Evolutionary conservation across 148 eudicot genomes (phyloP).

Genomic region (Gaultheria prostrata): DNA sequence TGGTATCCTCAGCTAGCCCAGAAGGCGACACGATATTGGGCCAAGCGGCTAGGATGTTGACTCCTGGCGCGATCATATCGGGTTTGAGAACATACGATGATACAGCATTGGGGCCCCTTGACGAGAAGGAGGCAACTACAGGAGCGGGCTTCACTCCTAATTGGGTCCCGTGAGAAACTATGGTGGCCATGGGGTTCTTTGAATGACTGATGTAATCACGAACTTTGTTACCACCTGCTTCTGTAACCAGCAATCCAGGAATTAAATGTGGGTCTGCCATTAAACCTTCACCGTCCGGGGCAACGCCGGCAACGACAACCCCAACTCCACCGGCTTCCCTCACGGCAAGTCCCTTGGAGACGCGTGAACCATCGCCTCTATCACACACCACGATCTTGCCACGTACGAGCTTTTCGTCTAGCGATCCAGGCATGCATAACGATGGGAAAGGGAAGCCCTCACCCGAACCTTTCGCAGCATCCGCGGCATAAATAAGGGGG

Average conservation of each 20-base stretch:
- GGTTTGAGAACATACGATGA: constrained; percentile 36
- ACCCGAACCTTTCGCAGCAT: constrained; percentile 1
- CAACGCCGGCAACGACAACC: constrained; percentile 33
- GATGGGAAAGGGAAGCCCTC: background rate
- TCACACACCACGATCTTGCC: constrained; percentile 59
- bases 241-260: constrained; percentile 34
- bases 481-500: constrained; percentile 35
- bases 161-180: constrained; percentile 35
- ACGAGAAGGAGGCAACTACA: constrained; percentile 41
- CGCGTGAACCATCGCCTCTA: constrained; percentile 32
- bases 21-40: constrained; percentile 33
- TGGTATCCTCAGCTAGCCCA: constrained; percentile 8
- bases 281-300: constrained; percentile 34
- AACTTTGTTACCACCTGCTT: constrained; percentile 25
- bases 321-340: constrained; percentile 42
- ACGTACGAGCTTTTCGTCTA: constrained; percentile 25
- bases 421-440: constrained; percentile 27
- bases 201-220: constrained; percentile 23
- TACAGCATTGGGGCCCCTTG: constrained; percentile 40
- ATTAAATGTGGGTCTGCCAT: constrained; percentile 34
- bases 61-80: constrained; percentile 50
- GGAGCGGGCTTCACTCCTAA: constrained; percentile 44
- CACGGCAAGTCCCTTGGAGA: constrained; percentile 35
- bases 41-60: constrained; percentile 53
- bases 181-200: constrained; percentile 31